phyloP scores from a whole-genome alignment of 805 yeast genomes.

The Zygosaccharomyces pseudorouxii region DNA sequence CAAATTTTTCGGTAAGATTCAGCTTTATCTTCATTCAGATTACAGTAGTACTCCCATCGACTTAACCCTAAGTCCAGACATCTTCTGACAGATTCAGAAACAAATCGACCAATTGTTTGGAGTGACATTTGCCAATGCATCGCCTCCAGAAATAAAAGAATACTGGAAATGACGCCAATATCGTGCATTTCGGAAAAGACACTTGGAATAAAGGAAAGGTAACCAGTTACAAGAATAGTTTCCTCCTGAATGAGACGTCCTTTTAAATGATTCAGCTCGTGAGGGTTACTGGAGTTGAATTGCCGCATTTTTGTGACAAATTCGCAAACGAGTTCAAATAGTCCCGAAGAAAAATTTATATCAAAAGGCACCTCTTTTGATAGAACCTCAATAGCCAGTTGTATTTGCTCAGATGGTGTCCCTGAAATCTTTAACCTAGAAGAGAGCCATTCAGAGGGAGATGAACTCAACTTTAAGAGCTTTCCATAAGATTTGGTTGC shows the following conservation, averaged over 20 bases:
- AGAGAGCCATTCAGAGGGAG: background rate
- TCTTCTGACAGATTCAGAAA: constrained; percentile 5
- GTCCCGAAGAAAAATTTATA: background rate
- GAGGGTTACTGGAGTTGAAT: background rate
- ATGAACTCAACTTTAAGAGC: background rate
- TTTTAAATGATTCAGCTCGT: background rate
- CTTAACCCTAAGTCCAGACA: constrained; percentile 9
- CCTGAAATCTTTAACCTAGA: background rate
- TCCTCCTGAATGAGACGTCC: background rate
- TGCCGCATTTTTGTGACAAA: background rate
- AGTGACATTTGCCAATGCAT: constrained; percentile 4
- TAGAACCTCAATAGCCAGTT: background rate
- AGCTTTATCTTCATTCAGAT: constrained; percentile 10
- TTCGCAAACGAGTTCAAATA: background rate
- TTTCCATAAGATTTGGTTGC: background rate
- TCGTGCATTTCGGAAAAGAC: constrained; percentile 7
- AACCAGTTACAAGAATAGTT: background rate
- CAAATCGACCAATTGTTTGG: constrained; percentile 3
- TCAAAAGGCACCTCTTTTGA: background rate
- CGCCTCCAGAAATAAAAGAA: constrained; percentile 1
- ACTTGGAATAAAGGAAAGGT: background rate
- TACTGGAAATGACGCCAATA: background rate
- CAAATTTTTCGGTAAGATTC: constrained; percentile 13
- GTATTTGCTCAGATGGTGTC: background rate
- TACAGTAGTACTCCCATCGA: constrained; percentile 21